Evolutionary conservation across 2,329 filamentous ascomycete species (phyloP).

Genomic region (Colletotrichum australisinense): DNA sequence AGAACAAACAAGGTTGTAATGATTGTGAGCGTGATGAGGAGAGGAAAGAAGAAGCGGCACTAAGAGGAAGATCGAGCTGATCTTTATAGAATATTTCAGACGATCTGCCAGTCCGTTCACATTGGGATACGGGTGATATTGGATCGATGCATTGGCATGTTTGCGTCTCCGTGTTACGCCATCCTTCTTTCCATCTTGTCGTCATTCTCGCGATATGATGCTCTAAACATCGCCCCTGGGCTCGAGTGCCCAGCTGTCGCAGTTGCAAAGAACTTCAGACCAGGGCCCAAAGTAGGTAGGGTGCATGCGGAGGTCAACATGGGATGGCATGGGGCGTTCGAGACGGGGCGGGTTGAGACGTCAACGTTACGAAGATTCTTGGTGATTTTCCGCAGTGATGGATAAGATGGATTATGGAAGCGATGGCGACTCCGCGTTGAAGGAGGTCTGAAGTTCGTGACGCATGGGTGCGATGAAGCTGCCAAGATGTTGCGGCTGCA

Average conservation of each 20-base stretch:
- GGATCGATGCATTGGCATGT: constrained; percentile 3
- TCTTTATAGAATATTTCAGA: constrained; percentile 33
- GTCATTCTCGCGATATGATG: constrained; percentile 15
- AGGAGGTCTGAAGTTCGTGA: constrained; percentile 9
- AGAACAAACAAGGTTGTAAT: constrained; percentile 19
- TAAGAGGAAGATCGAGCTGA: constrained; percentile 24
- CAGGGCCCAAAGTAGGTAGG: not conserved
- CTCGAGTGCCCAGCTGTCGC: constrained; percentile 3
- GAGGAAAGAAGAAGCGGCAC: not conserved
- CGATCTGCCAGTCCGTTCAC: constrained; percentile 8
- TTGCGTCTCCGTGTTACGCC: constrained; percentile 8
- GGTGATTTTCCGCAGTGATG: not conserved
- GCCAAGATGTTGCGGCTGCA: constrained; percentile 33
- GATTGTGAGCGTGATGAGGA: constrained; percentile 34
- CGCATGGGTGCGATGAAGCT: constrained; percentile 33
- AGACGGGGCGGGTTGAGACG: constrained; percentile 21
- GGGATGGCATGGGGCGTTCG: constrained; percentile 23
- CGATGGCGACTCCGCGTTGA: not conserved
- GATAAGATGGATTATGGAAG: not conserved
- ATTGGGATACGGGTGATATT: constrained; percentile 4
- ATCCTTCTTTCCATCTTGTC: not conserved
- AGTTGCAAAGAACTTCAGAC: constrained; percentile 9
- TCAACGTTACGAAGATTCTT: not conserved
- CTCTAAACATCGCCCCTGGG: not conserved
- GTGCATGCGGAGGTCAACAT: constrained; percentile 5